These are phyloP conservation scores for Mychonastes homosphaera DNA, from an alignment of 139 green algal species.

Conservation along the genomic window DNA sequence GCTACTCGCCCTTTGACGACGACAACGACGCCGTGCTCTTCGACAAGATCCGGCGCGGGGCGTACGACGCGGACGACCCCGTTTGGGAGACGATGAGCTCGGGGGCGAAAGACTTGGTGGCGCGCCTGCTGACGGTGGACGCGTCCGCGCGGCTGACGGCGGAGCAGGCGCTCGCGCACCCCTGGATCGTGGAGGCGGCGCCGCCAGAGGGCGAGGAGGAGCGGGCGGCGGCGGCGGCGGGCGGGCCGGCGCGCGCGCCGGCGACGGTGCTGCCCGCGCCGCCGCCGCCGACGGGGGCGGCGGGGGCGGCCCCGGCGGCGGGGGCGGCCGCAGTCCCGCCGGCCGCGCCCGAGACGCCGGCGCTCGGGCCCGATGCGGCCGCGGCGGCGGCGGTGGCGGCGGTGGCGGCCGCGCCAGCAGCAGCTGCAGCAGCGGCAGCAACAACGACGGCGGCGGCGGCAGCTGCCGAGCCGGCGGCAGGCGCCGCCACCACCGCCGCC, in stretches of 20 bases:
- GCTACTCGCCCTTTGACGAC: constrained; percentile 69
- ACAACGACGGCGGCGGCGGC: too few relatives aligned
- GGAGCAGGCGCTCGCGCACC: constrained; percentile 53
- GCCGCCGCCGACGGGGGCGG: too few relatives aligned
- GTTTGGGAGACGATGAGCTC: constrained; percentile 61
- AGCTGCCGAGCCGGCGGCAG: too few relatives aligned
- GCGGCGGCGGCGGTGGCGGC: too few relatives aligned
- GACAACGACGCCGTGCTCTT: constrained; percentile 67
- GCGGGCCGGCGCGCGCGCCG: not conserved
- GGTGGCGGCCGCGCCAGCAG: too few relatives aligned
- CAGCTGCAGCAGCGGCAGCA: too few relatives aligned
- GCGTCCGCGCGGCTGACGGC: constrained; percentile 50
- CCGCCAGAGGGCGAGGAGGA: constrained; percentile 14
- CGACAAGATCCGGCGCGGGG: constrained; percentile 66
- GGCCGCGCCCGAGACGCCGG: too few relatives aligned
- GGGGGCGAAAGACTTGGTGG: constrained; percentile 59
- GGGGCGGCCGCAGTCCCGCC: too few relatives aligned
- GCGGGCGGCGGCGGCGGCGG: not conserved
- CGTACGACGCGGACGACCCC: constrained; percentile 66
- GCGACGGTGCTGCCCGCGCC: not conserved
- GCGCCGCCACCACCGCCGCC: too few relatives aligned
- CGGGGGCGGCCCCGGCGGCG: too few relatives aligned
- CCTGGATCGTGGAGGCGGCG: constrained; percentile 47
- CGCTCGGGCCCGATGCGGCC: too few relatives aligned
- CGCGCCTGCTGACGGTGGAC: constrained; percentile 57